A percentile compares a stretch with the other conserved stretches of the same genome.
Evolutionary conservation across 805 yeast species (phyloP).

Genomic region (Teunomyces aglyptinius): DNA sequence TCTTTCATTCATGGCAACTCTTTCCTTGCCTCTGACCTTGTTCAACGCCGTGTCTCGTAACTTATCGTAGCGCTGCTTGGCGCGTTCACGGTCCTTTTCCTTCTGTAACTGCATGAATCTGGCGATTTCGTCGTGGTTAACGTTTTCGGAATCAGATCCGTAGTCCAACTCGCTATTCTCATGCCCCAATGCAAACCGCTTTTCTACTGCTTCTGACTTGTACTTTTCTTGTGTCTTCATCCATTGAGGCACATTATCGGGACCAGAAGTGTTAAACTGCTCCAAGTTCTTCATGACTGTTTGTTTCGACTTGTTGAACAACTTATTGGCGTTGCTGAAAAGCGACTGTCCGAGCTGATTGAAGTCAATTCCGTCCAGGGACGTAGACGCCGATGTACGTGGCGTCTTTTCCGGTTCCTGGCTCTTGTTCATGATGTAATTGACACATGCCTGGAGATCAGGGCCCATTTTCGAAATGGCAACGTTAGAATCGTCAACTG

Average conservation of each 20-base stretch:
- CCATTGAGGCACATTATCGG: conserved; percentile 59
- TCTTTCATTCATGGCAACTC: no score
- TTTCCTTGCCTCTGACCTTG: conserved; percentile 6
- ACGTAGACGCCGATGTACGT: no score
- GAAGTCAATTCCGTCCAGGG: conserved; percentile 19
- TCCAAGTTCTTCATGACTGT: conserved; percentile 63
- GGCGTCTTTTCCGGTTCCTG: neutral
- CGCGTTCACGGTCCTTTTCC: conserved; percentile 36
- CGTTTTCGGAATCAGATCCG: conserved; percentile 48
- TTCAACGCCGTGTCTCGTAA: conserved; percentile 14
- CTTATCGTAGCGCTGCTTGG: conserved; percentile 22
- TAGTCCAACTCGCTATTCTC: conserved; percentile 37
- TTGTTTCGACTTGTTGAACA: conserved; percentile 57
- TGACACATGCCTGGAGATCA: conserved; percentile 64
- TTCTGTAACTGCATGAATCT: conserved; percentile 36
- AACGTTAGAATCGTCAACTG: conserved; percentile 53
- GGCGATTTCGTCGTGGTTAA: conserved; percentile 42
- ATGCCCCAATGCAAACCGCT: conserved; percentile 27
- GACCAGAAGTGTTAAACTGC: conserved; percentile 41
- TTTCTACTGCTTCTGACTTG: conserved; percentile 39
- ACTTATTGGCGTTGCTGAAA: conserved; percentile 56
- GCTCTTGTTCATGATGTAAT: conserved; percentile 53
- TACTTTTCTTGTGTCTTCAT: conserved; percentile 59
- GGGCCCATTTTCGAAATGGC: conserved; percentile 62
- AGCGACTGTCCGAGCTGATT: conserved; percentile 56